phyloP scores from a whole-genome alignment of 257 asterid genomes.

The Salvia miltiorrhiza region DNA sequence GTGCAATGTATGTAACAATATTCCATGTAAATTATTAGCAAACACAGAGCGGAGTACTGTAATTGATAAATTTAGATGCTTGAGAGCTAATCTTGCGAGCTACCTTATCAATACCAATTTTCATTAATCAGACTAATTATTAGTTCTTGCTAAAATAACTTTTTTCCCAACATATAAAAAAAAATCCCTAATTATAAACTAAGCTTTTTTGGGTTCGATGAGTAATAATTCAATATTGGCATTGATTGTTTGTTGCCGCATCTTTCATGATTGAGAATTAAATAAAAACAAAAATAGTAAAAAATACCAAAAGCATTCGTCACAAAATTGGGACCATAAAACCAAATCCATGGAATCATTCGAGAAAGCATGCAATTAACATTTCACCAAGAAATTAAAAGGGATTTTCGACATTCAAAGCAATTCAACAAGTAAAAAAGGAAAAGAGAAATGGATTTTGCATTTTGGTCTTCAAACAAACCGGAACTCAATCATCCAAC shows the following conservation, averaged over 20 bases:
- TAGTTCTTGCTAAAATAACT: too few species aligned
- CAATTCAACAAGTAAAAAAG: neutral
- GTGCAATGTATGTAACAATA: too few species aligned
- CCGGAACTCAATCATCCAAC: constrained; percentile 11
- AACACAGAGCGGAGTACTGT: too few species aligned
- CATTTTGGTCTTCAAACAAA: constrained; percentile 26
- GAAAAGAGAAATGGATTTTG: neutral
- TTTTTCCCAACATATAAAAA: too few species aligned
- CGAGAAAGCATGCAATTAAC: neutral
- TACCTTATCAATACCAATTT: too few species aligned
- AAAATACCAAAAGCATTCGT: neutral
- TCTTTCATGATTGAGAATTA: neutral
- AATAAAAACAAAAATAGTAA: neutral
- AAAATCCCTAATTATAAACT: too few species aligned
- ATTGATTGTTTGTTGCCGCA: too few species aligned
- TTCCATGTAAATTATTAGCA: too few species aligned
- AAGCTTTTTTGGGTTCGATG: neutral
- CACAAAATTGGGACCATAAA: neutral
- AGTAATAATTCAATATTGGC: neutral
- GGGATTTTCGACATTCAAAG: neutral
- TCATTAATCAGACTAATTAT: too few species aligned
- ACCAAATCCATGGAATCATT: neutral
- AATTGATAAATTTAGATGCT: too few species aligned
- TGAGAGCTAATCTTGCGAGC: too few species aligned
- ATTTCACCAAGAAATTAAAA: neutral